Evolutionary conservation across 176 grass and related monocot genomes (phyloP), one percentile per base, ranked within the genome.

Genomic region (Calamus simplicifolius): DNA sequence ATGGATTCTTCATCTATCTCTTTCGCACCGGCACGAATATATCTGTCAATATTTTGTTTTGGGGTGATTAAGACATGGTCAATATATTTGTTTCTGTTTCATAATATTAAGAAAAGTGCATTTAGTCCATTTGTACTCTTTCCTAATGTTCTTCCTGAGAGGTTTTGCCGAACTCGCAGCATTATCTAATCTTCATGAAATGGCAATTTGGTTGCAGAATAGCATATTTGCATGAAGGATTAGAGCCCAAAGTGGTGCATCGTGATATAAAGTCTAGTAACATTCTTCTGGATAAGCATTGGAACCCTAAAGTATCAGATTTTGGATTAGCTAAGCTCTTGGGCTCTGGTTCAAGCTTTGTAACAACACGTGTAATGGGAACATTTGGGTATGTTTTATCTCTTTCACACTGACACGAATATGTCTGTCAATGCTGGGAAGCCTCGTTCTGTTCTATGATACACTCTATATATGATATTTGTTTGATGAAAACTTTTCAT

Each of bases 221-320:
- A 25, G 84, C 94, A 13, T 92, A 99, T 77, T 51, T 99, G 57
- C 94, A 99, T 73, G 88, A 93, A 86, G 94, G 94, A 38, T 77
- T 99, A 5, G 94, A 99, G 43, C 94, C 94, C 13, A 99, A 93
- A 75, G 88, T 99, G 15, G 85, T 99, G n/a, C 94, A 99, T 73
- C 74, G 94, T 16, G 88, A 99, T 74, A 93, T 99, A 70, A 93
- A 99, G 50, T 99, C 94, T 4, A 99, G 88, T 81, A 99, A 99
- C 62, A 99, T 93, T 72, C 84, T 99, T 1, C 73, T 99, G 53
- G 85, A 99, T 71, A 89, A 89, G 77, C 83, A 85, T 48, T 99
- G 87, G 79, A 99, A 86, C 69, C 51, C 94, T 56, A 99, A 89
- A 84, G 94, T 99, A 5, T 99, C 94, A 0, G 94, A 99, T 79